phyloP scores from a whole-genome alignment of 306 rosid species.

The Acacia acuminata region DNA sequence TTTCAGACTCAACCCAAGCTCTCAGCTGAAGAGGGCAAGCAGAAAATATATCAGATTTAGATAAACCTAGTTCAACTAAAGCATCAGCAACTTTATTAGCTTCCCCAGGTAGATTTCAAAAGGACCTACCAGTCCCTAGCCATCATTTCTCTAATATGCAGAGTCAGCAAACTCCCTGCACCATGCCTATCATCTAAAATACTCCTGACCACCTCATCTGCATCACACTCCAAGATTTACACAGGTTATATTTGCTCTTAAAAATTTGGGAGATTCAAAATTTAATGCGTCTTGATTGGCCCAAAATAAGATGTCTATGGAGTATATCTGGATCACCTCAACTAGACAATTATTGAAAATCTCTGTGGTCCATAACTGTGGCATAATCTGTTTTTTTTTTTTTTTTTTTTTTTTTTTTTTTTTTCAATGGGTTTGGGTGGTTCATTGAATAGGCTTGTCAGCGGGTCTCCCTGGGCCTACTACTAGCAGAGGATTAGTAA shows the following conservation, averaged over 20 bases:
- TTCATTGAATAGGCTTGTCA: background rate
- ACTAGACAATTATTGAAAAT: background rate
- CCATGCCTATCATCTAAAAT: too few species aligned
- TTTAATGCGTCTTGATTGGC: background rate
- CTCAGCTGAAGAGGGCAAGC: too few species aligned
- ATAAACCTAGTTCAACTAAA: too few species aligned
- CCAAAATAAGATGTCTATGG: background rate
- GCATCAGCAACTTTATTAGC: too few species aligned
- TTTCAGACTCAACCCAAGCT: too few species aligned
- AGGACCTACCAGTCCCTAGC: too few species aligned
- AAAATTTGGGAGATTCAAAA: background rate
- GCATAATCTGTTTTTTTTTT: background rate
- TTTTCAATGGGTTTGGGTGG: background rate
- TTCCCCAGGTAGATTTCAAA: too few species aligned
- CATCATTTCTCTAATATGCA: too few species aligned
- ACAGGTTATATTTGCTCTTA: background rate
- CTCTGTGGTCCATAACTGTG: background rate
- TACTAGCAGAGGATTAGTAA: background rate
- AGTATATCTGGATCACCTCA: background rate
- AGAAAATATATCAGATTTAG: too few species aligned
- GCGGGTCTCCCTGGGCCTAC: slow-evolving; percentile 17
- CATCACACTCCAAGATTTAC: too few species aligned
- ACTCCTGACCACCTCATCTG: too few species aligned
- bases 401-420: background rate
- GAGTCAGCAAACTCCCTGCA: too few species aligned